Evolutionary conservation across 1,284 basidiomycete genomes (phyloP), one percentile per base, ranked within the genome.

Genomic region (Erythrobasidium hasegawianum): DNA sequence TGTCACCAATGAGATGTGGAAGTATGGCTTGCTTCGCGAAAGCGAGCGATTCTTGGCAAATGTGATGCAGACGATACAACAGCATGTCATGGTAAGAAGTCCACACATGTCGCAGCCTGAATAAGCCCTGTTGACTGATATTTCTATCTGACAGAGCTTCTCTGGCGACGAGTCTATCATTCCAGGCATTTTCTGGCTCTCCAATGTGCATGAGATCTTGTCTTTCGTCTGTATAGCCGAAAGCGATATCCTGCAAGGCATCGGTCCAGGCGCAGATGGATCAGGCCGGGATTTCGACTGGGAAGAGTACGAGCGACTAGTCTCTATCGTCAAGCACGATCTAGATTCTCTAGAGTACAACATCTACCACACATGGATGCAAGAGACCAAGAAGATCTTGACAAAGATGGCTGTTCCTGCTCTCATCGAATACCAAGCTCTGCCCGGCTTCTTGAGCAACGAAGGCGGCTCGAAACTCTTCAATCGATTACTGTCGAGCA

Each of bases 1-100:
- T 57, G 88, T 97, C 68, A 96, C 93, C 20, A 99, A 98, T 78
- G 96, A 98, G 79, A 98, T 98, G 95, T 99, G 96, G 96, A 97
- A 97, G 80, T 92, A 97, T 75, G 93, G 94, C 27, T 85, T 99
- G 74, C 97, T 98, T 72, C 84, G 87, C 26, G 95, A 98, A 78
- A 96, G 92, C 78, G 96, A 98, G 78, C 84, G 94, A 41, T 98
- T 98, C 85, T 82, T 99, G 68, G 96, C 96, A 43, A 97, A 97
- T 75, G 90, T 98, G 65, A 98, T 98, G 95, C 94, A 97, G 78
- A 90, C 88, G 16, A 89, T 99, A 70, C 96, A 99, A 81, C 84
- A 88, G 43, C 92, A 97, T 79, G 93, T 98, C 71, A 97, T 98
- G 94, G 93, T 93, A 70, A 74, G 88, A 77, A 7, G 75, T 13